Conservation (phyloP, 805 yeast genomes). For the Yueomyces sp. region DNA sequence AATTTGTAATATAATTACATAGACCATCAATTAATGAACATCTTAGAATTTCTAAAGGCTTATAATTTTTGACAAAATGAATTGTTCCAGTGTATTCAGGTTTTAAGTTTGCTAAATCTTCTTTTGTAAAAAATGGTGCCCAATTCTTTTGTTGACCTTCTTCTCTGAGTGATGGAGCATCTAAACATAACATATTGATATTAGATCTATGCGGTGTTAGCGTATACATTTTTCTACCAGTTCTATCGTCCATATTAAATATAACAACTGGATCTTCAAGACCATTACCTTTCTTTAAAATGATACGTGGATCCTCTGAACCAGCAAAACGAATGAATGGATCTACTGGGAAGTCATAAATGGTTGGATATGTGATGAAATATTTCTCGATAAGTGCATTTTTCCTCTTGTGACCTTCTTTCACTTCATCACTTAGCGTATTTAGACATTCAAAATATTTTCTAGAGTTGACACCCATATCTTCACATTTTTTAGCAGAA, state of each 20-base stretch:
- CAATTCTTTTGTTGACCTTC: slow-evolving; percentile 5
- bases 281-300: slow-evolving; percentile 3
- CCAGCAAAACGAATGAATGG: slow-evolving; percentile 5
- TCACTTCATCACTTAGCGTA: no score
- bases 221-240: slow-evolving; percentile 5
- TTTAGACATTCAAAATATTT: no score
- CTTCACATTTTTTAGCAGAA: not conserved
- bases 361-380: slow-evolving; percentile 5
- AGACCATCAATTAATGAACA: slow-evolving; percentile 8
- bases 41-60: slow-evolving; percentile 7
- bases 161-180: not conserved
- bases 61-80: slow-evolving; percentile 6
- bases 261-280: slow-evolving; percentile 8
- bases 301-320: slow-evolving; percentile 7
- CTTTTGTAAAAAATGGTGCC: slow-evolving; percentile 6
- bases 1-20: slow-evolving; percentile 4
- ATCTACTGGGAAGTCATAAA: slow-evolving; percentile 4
- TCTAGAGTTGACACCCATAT: no score
- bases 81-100: slow-evolving; percentile 4
- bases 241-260: slow-evolving; percentile 6
- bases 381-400: slow-evolving; percentile 1
- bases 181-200: slow-evolving; percentile 3
- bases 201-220: slow-evolving; percentile 9
- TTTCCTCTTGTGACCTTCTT: no score
- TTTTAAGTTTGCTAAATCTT: slow-evolving; percentile 3